Conservation (phyloP, 2,329 filamentous ascomycete species). For the Fusarium lateritium region DNA sequence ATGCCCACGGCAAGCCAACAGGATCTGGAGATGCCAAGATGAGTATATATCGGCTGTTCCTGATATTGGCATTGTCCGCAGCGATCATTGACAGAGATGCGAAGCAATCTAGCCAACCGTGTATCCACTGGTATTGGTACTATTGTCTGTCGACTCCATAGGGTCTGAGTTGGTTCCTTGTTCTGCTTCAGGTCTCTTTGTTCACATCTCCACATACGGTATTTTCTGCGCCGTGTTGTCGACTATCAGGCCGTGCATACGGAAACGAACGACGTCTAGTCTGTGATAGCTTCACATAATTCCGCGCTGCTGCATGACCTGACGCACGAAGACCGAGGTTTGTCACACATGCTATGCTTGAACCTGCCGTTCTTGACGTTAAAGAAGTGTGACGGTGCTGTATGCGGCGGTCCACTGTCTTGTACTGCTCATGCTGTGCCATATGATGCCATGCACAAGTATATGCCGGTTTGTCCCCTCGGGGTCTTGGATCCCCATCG, state of each 20-base stretch:
- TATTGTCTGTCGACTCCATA: constrained; percentile 37
- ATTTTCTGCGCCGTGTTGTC: constrained; percentile 19
- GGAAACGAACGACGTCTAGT: constrained; percentile 34
- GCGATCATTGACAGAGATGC: constrained; percentile 23
- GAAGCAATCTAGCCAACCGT: constrained; percentile 32
- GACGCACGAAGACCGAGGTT: constrained; percentile 38
- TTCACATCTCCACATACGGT: constrained; percentile 27
- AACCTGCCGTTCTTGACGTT: constrained; percentile 31
- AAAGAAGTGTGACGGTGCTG: constrained; percentile 27
- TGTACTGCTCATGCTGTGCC: constrained; percentile 34
- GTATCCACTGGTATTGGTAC: constrained; percentile 24
- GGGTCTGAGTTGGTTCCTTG: constrained; percentile 24
- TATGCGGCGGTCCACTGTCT: constrained; percentile 31
- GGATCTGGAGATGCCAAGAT: constrained; percentile 12
- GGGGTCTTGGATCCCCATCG: constrained; percentile 30
- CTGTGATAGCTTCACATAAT: constrained; percentile 35
- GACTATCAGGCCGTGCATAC: constrained; percentile 27
- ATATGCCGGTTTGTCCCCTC: constrained; percentile 38
- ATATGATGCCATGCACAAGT: constrained; percentile 39
- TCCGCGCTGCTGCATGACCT: constrained; percentile 42
- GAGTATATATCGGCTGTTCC: constrained; percentile 35
- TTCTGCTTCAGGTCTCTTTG: constrained; percentile 24
- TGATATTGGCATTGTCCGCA: constrained; percentile 39
- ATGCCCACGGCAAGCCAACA: constrained; percentile 41
- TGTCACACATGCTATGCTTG: constrained; percentile 44